These are phyloP conservation scores for Fagopyrum tataricum DNA, from an alignment of 148 eudicot genomes.

Conservation along the genomic window DNA sequence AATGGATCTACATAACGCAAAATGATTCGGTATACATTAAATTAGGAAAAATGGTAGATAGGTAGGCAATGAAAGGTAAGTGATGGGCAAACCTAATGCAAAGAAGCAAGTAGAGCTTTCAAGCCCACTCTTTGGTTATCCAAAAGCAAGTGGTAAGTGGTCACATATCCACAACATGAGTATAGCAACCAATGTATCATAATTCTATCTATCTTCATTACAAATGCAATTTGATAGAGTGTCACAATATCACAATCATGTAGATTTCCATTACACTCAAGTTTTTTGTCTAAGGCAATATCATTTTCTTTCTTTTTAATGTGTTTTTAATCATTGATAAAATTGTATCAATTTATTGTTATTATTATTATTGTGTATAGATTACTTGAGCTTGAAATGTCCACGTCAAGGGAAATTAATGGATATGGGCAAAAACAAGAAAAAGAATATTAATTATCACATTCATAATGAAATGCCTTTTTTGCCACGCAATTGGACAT, in stretches of 20 bases:
- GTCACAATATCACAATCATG: neutral
- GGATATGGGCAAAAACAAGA: neutral
- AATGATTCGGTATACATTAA: no score
- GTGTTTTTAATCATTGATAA: neutral
- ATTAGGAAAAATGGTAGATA: no score
- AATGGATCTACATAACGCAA: no score
- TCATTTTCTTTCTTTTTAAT: neutral
- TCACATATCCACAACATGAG: neutral
- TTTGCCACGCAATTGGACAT: slow-evolving; percentile 2
- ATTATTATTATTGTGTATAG: neutral
- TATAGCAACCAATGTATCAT: no score
- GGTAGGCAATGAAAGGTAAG: neutral
- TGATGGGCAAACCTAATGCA: neutral
- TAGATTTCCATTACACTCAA: neutral
- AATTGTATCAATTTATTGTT: no score
- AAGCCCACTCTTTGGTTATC: neutral
- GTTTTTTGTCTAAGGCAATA: neutral
- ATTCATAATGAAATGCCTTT: neutral
- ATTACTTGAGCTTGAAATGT: neutral
- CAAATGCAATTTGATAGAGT: neutral
- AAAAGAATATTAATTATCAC: neutral
- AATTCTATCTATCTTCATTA: neutral
- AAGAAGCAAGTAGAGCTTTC: neutral
- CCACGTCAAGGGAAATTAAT: neutral
- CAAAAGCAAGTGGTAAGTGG: slow-evolving; percentile 5